Evolutionary conservation across 2,329 filamentous ascomycete species (phyloP).

Genomic region (Talaromyces sp.): DNA sequence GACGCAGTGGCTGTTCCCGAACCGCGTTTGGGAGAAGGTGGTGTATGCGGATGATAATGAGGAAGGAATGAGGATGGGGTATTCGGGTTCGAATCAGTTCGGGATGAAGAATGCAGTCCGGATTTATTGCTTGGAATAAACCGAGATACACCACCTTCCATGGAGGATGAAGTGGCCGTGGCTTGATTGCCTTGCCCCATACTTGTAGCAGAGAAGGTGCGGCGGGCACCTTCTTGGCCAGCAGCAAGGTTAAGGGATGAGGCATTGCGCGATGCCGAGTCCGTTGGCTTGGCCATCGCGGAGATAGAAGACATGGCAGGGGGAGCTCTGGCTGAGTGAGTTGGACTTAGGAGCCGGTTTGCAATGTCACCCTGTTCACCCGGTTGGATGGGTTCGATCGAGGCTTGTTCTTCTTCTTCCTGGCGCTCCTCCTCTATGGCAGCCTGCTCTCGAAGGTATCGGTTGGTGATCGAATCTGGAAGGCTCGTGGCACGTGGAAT

Average conservation of each 20-base stretch:
- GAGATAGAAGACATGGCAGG: slow-evolving; percentile 54
- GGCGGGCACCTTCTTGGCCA: slow-evolving; percentile 34
- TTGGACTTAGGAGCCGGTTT: slow-evolving; percentile 40
- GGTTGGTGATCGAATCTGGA: slow-evolving; percentile 40
- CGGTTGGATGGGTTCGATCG: slow-evolving; percentile 11
- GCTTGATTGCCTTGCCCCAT: slow-evolving; percentile 31
- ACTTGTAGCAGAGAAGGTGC: slow-evolving; percentile 35
- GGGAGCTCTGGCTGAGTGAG: slow-evolving; percentile 47
- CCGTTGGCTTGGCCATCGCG: slow-evolving; percentile 45
- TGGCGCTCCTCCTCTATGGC: slow-evolving; percentile 22
- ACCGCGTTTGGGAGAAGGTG: slow-evolving; percentile 42
- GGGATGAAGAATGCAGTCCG: slow-evolving; percentile 34
- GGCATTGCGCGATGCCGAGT: slow-evolving; percentile 39
- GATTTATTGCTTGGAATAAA: slow-evolving; percentile 44
- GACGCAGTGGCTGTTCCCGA: slow-evolving; percentile 35
- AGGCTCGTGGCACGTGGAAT: slow-evolving; percentile 42
- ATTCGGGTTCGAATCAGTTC: slow-evolving; percentile 48
- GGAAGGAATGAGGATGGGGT: slow-evolving; percentile 52
- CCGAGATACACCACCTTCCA: slow-evolving; percentile 50
- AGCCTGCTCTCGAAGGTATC: slow-evolving; percentile 30
- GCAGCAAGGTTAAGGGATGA: slow-evolving; percentile 42
- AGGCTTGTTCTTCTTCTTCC: slow-evolving; percentile 15
- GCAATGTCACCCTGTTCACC: slow-evolving; percentile 43
- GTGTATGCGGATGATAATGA: slow-evolving; percentile 51
- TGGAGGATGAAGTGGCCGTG: slow-evolving; percentile 50